Base-by-base conservation (phyloP, 331 rosid genomes). In the Prunus yedoensis region DNA sequence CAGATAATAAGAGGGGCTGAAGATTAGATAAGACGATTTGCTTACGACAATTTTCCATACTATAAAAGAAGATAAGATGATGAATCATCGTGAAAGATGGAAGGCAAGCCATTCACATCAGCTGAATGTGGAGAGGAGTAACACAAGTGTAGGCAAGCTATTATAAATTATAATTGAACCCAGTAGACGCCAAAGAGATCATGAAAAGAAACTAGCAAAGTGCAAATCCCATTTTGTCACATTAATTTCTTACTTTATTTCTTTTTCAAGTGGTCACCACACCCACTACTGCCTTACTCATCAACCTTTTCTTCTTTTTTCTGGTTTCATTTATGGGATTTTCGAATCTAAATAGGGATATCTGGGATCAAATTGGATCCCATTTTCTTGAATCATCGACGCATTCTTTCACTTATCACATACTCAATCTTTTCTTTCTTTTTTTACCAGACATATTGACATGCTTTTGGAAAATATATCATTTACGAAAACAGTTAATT, bases 1-100 rank as follows among this genome's bases (percentile, higher is more conserved):
- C 10, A 25, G 6, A 64, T 32, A 82, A 83, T 79, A 82, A 81
- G 87, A 81, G 79, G 59, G 56, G 74, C 78, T 15, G 72, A 20
- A 81, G 70, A 81, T 86, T 65, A 81, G 89, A 85, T 85, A 87
- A 75, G 86, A 59, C 63, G 71, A 66, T 69, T 10, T 60, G 64
- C 74, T 15, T 49, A 51, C 67, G 46, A 66, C 28, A 61, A 35
- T 54, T 11, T 18, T 68, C 6, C 35, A 57, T 27, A 23, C 9
- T 0, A n/a, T n/a, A 58, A n/a, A 21, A 10, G 15, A 18, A 16
- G 30, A 57, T 58, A 61, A 32, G 38, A 80, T 70, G 86, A 74
- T 83, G 75, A 12, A 35, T 57, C 88, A 79, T 80, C 60, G 11
- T 70, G 80, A 43, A 73, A 12, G 53, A 51, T 70, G 16, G 53